Percentiles rank a stretch among this genome's conserved stretches.
Evolutionary conservation across 176 grass and related monocot genomes (phyloP).

Genomic region (Guadua angustifolia): DNA sequence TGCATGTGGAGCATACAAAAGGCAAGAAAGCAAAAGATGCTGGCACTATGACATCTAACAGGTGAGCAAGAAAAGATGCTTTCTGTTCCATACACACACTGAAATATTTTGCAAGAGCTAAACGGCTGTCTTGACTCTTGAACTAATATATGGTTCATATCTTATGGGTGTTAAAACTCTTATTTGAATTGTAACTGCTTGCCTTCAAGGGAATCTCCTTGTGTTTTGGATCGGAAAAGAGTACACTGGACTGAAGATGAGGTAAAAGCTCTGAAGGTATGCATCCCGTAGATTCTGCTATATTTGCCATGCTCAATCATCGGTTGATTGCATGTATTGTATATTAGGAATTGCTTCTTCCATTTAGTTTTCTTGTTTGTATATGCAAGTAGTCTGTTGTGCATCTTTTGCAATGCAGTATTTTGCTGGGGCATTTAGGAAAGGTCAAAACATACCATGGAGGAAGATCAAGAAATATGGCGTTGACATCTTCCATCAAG

Average conservation of each 20-base stretch:
- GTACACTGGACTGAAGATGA: background rate
- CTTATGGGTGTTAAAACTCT: no score
- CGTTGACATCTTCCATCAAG: background rate
- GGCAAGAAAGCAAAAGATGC: background rate
- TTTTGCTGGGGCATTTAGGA: background rate
- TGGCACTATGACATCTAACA: background rate
- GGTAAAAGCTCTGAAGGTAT: background rate
- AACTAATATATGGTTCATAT: no score
- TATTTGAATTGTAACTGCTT: background rate
- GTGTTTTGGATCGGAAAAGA: background rate
- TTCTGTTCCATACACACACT: background rate
- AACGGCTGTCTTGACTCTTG: no score
- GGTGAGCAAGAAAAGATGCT: background rate
- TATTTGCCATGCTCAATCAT: background rate
- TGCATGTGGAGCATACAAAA: background rate
- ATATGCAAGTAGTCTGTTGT: background rate
- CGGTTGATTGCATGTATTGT: no score
- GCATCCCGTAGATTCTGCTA: background rate
- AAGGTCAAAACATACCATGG: constrained; percentile 5
- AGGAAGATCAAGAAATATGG: background rate
- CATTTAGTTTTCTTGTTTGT: background rate
- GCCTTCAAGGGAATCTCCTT: background rate
- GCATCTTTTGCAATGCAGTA: background rate
- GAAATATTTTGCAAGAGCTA: no score
- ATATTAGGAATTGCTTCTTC: no score